These are phyloP conservation scores for Gastrolobium villosum DNA, from an alignment of 306 rosid species.

Conservation along the genomic window DNA sequence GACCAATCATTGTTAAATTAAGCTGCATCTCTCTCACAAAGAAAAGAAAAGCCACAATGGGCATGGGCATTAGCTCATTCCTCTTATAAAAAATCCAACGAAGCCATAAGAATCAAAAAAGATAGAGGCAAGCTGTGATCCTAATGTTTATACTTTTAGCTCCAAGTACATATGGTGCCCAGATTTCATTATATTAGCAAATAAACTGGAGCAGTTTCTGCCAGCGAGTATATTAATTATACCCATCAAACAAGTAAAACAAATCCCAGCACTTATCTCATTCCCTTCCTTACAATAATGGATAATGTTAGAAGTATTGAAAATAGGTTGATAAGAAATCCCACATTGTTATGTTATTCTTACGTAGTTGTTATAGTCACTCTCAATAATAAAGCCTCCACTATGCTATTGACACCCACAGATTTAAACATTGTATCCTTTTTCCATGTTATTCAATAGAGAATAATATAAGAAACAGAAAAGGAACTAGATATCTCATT, in stretches of 20 bases:
- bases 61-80: constrained; percentile 24
- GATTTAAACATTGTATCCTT: too few species aligned
- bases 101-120: constrained; percentile 28
- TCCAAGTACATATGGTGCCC: constrained; percentile 25
- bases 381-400: too few species aligned
- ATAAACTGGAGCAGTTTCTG: constrained; percentile 23
- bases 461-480: background rate
- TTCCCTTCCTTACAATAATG: constrained; percentile 22
- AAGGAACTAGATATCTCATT: constrained; percentile 20
- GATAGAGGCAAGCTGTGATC: constrained; percentile 27
- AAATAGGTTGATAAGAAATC: too few species aligned
- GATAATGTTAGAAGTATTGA: background rate
- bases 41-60: constrained; percentile 1
- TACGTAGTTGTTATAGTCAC: too few species aligned
- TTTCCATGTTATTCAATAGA: too few species aligned
- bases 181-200: constrained; percentile 30
- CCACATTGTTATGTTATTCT: too few species aligned
- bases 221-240: background rate
- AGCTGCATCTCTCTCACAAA: constrained; percentile 15
- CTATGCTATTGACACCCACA: too few species aligned
- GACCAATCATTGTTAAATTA: constrained; percentile 37
- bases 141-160: constrained; percentile 38
- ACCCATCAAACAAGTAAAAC: constrained; percentile 40
- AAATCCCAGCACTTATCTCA: constrained; percentile 8
- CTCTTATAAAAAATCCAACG: constrained; percentile 38